Percentiles rank a stretch among this genome's conserved stretches.
Evolutionary conservation across 1,284 basidiomycete species (phyloP).

Genomic region (Cutaneotrichosporon sp.): DNA sequence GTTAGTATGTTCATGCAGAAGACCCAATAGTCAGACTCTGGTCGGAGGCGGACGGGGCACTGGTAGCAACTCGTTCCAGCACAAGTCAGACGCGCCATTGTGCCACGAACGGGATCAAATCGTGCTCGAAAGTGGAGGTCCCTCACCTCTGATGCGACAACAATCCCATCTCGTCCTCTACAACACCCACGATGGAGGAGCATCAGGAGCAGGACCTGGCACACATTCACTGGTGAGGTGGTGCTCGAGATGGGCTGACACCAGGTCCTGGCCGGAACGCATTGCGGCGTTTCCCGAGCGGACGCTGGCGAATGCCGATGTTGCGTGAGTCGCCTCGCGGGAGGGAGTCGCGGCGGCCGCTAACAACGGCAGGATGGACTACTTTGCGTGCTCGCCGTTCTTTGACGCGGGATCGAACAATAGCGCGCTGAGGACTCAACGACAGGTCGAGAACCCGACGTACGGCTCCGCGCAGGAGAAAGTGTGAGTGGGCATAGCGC

Average conservation of each 20-base stretch:
- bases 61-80: no score
- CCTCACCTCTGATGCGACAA: neutral
- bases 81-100: no score
- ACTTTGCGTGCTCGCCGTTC: slow-evolving; percentile 45
- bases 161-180: neutral
- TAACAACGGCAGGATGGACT: slow-evolving; percentile 38
- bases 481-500: slow-evolving; percentile 21
- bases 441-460: slow-evolving; percentile 32
- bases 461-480: slow-evolving; percentile 43
- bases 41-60: no score
- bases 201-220: slow-evolving; percentile 37
- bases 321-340: slow-evolving; percentile 35
- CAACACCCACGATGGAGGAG: slow-evolving; percentile 17
- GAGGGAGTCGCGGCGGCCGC: neutral
- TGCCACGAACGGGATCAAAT: slow-evolving; percentile 7
- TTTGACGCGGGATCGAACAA: slow-evolving; percentile 43
- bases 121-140: slow-evolving; percentile 7
- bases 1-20: no score
- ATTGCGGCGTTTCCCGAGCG: slow-evolving; percentile 38
- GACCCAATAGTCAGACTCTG: no score
- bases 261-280: slow-evolving; percentile 43
- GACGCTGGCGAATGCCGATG: slow-evolving; percentile 34
- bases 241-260: slow-evolving; percentile 11
- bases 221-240: slow-evolving; percentile 43
- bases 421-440: slow-evolving; percentile 35